These are phyloP conservation scores for Populus ilicifolia DNA, from an alignment of 345 rosid genomes.

Conservation along the genomic window DNA sequence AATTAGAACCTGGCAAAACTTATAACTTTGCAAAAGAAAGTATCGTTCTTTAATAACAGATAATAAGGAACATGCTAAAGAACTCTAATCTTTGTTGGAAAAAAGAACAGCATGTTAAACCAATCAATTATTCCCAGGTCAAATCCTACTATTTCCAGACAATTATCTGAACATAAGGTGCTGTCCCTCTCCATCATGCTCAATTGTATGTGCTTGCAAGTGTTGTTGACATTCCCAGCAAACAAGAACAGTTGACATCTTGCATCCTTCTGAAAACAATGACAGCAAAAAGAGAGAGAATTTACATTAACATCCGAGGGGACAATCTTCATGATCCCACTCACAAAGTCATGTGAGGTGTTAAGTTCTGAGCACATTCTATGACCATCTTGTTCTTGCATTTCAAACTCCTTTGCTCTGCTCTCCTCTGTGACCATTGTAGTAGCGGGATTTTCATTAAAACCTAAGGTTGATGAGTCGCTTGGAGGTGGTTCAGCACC, in stretches of 20 bases:
- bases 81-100: background rate
- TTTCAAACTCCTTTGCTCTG: slow-evolving; percentile 50
- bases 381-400: slow-evolving; percentile 45
- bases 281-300: slow-evolving; percentile 14
- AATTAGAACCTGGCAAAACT: background rate
- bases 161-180: background rate
- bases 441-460: slow-evolving; percentile 42
- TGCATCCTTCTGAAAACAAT: slow-evolving; percentile 2
- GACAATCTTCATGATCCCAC: slow-evolving; percentile 91
- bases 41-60: background rate
- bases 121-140: background rate
- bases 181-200: background rate
- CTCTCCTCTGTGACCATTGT: slow-evolving; percentile 35
- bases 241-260: background rate
- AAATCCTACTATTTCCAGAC: background rate
- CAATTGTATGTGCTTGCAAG: background rate
- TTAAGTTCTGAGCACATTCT: slow-evolving; percentile 49
- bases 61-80: background rate
- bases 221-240: background rate
- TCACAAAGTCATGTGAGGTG: slow-evolving; percentile 66
- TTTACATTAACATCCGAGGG: slow-evolving; percentile 88
- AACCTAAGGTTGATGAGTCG: slow-evolving; percentile 48
- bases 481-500: slow-evolving; percentile 52
- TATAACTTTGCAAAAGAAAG: background rate
- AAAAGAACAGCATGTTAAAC: background rate